phyloP scores from a whole-genome alignment of 345 rosid genomes.

The Lumnitzera racemosa region DNA sequence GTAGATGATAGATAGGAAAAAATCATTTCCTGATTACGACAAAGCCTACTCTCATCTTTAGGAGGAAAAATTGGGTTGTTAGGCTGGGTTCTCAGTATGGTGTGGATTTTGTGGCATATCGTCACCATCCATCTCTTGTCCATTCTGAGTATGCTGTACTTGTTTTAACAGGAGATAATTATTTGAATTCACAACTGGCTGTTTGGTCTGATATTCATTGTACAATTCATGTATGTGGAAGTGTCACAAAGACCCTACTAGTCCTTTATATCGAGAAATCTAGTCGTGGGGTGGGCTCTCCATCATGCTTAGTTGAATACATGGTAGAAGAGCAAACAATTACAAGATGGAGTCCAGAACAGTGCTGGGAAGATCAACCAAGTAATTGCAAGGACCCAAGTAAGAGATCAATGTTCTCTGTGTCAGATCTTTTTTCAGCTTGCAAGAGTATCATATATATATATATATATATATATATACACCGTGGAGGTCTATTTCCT shows the following conservation, averaged over 20 bases:
- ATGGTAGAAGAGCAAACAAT: conserved; percentile 47
- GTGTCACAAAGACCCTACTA: conserved; percentile 69
- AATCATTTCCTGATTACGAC: conserved; percentile 46
- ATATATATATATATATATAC: no score
- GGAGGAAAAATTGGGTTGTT: conserved; percentile 68
- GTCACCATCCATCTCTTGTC: conserved; percentile 77
- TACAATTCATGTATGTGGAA: conserved; percentile 59
- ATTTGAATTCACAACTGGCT: conserved; percentile 34
- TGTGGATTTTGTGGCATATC: conserved; percentile 71
- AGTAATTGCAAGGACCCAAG: background rate
- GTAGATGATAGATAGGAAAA: conserved; percentile 38
- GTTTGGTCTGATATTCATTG: conserved; percentile 72
- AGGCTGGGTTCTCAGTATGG: conserved; percentile 69
- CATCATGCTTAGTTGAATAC: conserved; percentile 35
- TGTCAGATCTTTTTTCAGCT: no score
- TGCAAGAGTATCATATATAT: no score
- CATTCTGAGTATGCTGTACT: conserved; percentile 79
- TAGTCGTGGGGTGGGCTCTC: conserved; percentile 22
- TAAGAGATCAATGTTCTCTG: no score
- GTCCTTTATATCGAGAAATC: conserved; percentile 33
- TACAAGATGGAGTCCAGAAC: conserved; percentile 66
- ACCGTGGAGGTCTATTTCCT: no score
- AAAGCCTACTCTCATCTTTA: conserved; percentile 67
- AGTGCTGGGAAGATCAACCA: conserved; percentile 46
- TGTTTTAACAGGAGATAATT: conserved; percentile 32